Evolutionary conservation across 192 early-diverging fungal species (phyloP), one percentile per base, ranked within the genome.

Genomic region (Podila horticola): DNA sequence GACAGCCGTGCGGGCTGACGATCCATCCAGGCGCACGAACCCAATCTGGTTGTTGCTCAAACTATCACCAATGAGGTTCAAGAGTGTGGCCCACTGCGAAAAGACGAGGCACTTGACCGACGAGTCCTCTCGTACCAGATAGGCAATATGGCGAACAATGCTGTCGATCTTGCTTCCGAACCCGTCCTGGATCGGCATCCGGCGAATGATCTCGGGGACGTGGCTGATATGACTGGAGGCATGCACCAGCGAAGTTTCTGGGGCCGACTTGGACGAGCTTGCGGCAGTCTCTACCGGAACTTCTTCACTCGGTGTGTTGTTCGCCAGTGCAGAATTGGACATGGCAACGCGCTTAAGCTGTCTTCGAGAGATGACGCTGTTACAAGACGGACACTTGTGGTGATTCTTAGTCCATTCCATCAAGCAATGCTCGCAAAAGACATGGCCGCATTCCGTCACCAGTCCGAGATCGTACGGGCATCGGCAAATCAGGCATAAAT

Each of bases 61-160:
- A 31, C 83, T 82, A 7, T 64, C 51, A 10, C 67, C 57, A 8
- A 86, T 20, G 5, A 86, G 48, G 0, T 66, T 60, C 29, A 86
- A 67, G 6, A 86, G 75, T 17, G 59, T 63, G 11, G 38, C 28
- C 86, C 86, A 86, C 51, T 86, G 86, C 8, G 86, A 86, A 65
- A 86, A 86, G 9, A 86, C 72, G 0, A 86, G 52, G 26, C 82
- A 83, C 30, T 86, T 86, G 29, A 61, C 75, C n/a, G 29, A 45
- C 7, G 72, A 41, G 29, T 68, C 69, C 15, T 70, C 71, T 61
- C 73, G 49, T 19, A 62, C 63, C 15, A 86, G 50, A 45, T 69
- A 83, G n/a, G 69, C 19, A 41, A 86, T 84, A 31, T 86, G 86
- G 1, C 82, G 74, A 4, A 85, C 64, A 65, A 86, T 77, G 26